phyloP scores from a whole-genome alignment of 208 protist genomes.

The Leishmania amazonensis region DNA sequence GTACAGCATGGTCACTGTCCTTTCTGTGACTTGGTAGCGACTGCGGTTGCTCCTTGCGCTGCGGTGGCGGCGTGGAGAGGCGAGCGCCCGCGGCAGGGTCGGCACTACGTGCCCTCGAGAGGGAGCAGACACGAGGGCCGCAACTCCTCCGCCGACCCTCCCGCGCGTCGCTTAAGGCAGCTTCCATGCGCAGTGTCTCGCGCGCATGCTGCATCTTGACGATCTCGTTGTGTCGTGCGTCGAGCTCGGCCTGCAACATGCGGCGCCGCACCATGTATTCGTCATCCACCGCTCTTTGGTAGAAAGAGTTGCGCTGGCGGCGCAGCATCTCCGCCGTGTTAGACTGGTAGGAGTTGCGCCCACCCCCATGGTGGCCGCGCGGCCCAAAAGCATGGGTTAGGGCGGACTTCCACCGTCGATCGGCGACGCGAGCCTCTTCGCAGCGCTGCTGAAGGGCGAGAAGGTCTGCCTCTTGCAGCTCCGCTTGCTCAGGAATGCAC shows the following conservation, averaged over 20 bases:
- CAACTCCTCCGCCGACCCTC: not conserved
- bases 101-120: not conserved
- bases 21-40: not conserved
- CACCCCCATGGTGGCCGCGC: conserved; percentile 1
- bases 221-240: conserved; percentile 51
- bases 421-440: conserved; percentile 40
- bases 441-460: conserved; percentile 55
- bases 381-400: conserved; percentile 17
- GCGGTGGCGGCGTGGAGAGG: not conserved
- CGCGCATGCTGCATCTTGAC: conserved; percentile 21
- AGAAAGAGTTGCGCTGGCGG: conserved; percentile 41
- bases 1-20: not conserved
- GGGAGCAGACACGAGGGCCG: conserved; percentile 3
- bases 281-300: conserved; percentile 45
- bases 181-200: conserved; percentile 23
- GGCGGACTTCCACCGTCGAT: conserved; percentile 23
- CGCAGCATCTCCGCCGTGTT: conserved; percentile 82
- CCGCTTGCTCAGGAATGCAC: conserved; percentile 71
- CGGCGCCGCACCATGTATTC: conserved; percentile 65
- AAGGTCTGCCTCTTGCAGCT: conserved; percentile 58
- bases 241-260: conserved; percentile 68
- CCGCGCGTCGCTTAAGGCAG: conserved; percentile 9
- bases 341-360: conserved; percentile 22
- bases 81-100: not conserved
- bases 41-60: not conserved